phyloP scores from a whole-genome alignment of 805 yeast species.

The Starmera dryadoides region DNA sequence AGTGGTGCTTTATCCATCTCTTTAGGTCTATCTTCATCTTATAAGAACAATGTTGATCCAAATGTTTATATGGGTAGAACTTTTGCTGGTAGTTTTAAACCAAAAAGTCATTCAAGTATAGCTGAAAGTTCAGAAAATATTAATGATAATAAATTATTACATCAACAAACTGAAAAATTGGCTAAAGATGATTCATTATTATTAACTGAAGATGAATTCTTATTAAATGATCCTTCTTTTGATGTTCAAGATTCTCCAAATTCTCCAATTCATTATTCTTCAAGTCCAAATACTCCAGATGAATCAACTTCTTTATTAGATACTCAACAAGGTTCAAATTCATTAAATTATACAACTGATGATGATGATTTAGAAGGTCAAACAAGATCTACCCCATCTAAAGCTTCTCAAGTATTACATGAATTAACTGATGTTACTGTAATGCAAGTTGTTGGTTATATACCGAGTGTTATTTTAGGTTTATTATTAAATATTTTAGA shows the following conservation, averaged over 20 bases:
- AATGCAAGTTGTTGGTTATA: constrained; percentile 14
- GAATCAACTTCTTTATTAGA: too few relatives aligned
- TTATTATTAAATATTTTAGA: constrained; percentile 80
- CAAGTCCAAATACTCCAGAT: too few relatives aligned
- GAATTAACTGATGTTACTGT: not conserved
- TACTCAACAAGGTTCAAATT: too few relatives aligned
- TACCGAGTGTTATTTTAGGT: constrained; percentile 84
- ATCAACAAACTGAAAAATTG: not conserved
- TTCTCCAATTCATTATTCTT: too few relatives aligned
- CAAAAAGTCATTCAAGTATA: not conserved
- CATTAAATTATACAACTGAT: too few relatives aligned
- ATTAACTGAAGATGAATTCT: not conserved
- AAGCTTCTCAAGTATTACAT: not conserved
- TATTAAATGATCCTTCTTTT: too few relatives aligned
- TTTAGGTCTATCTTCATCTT: constrained; percentile 19
- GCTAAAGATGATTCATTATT: not conserved
- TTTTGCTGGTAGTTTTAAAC: constrained; percentile 17
- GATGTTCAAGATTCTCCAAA: too few relatives aligned
- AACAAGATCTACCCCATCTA: too few relatives aligned
- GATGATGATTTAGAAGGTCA: too few relatives aligned
- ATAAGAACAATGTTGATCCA: constrained; percentile 7
- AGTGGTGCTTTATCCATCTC: constrained; percentile 20
- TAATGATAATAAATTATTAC: not conserved
- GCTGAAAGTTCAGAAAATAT: not conserved
- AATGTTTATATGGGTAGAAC: constrained; percentile 15